Evolutionary conservation across 192 early-diverging fungal species (phyloP).

Genomic region (Linnemannia elongata): DNA sequence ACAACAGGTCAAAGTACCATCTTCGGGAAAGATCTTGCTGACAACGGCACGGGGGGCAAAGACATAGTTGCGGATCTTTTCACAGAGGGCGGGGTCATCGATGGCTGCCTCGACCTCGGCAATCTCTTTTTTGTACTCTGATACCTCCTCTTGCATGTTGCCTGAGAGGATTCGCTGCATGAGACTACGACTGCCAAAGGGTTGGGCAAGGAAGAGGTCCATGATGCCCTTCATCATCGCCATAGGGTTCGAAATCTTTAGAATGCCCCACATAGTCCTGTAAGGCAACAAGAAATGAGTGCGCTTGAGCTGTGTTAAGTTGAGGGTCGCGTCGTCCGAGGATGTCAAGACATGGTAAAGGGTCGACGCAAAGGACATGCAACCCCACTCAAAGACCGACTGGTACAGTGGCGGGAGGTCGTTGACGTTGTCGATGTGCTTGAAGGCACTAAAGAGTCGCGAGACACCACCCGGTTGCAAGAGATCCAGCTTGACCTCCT

Average conservation of each 20-base stretch:
- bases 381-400: constrained; percentile 63
- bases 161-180: constrained; percentile 63
- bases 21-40: constrained; percentile 16
- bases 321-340: constrained; percentile 61
- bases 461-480: constrained; percentile 48
- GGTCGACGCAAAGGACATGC: constrained; percentile 67
- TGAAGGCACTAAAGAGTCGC: constrained; percentile 19
- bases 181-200: constrained; percentile 63
- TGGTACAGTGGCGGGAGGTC: constrained; percentile 54
- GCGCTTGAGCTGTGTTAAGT: constrained; percentile 59
- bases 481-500: constrained; percentile 55
- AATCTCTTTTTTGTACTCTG: constrained; percentile 60
- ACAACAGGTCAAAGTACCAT: constrained; percentile 3
- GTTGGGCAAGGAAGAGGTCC: constrained; percentile 67
- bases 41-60: constrained; percentile 28
- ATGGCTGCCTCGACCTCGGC: constrained; percentile 29
- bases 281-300: constrained; percentile 64
- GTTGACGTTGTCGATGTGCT: constrained; percentile 27
- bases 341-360: constrained; percentile 63
- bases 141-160: constrained; percentile 62
- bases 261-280: constrained; percentile 52
- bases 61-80: constrained; percentile 61
- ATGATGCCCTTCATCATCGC: constrained; percentile 62
- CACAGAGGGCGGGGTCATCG: constrained; percentile 52
- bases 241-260: constrained; percentile 66